phyloP scores from a whole-genome alignment of 495 filamentous ascomycete genomes.

The Podospora comata region DNA sequence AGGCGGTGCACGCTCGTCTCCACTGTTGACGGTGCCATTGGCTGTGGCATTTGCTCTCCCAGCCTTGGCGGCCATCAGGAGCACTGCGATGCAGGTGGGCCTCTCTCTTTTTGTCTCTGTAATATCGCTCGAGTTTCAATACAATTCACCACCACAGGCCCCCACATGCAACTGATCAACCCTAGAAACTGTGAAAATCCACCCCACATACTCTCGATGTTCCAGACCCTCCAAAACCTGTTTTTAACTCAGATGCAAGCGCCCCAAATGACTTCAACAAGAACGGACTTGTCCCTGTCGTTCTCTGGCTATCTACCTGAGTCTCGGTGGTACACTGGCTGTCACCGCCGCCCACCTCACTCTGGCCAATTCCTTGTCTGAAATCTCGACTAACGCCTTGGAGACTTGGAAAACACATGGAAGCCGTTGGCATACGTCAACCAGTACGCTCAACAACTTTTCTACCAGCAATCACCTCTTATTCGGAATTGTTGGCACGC shows the following conservation, averaged over 20 bases:
- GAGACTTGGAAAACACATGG: neutral
- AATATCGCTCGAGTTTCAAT: neutral
- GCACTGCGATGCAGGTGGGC: neutral
- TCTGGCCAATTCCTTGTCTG: neutral
- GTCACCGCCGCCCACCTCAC: too few relatives aligned
- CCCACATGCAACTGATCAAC: neutral
- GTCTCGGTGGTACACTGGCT: too few relatives aligned
- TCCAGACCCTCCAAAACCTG: neutral
- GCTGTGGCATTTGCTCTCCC: neutral
- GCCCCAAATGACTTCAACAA: too few relatives aligned
- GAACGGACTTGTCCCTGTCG: too few relatives aligned
- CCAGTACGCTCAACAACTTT: neutral
- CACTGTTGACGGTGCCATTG: constrained; percentile 4
- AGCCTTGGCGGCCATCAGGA: neutral
- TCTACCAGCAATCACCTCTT: neutral
- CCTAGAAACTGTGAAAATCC: neutral
- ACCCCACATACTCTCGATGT: neutral
- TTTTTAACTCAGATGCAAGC: neutral
- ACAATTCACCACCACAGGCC: neutral
- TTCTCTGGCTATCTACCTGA: too few relatives aligned
- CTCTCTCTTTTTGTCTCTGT: neutral
- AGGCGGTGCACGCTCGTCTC: constrained; percentile 21
- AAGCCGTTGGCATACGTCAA: neutral
- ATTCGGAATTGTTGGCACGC: neutral
- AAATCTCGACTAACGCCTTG: neutral